Base-by-base conservation (phyloP, 2,329 filamentous ascomycete genomes). In the Fonsecaea pedrosoi region DNA sequence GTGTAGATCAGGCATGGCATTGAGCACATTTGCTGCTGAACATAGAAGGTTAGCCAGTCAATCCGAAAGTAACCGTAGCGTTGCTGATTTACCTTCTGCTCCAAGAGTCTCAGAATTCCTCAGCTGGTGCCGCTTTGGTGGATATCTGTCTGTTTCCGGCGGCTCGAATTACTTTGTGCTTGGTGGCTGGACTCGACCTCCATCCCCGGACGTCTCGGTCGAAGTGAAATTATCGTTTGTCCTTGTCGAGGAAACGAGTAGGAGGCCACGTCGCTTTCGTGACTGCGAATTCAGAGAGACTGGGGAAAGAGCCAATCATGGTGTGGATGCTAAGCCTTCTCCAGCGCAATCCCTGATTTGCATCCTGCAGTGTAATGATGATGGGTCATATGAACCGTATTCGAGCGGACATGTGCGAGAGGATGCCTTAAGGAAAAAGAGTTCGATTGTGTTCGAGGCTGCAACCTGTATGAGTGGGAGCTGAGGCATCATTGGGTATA, bases 321-420 rank as follows among this genome's bases (percentile, higher is more conserved):
- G 18, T 10, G 15, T 5, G 18, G 8, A 42, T 42, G 40, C 40
- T 42, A 50, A 50, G 45, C 45, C 45, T 50, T 25, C 18, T 50
- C 45, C 18, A 50, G 18, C 45, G 7, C 45, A 50, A 25, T 10
- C 45, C 45, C 18, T 50, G 45, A 50, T 25, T 13, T 50, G 45
- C 45, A 25, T 21, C 45, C 45, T 50, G 45, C 45, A 4, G 45
- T 25, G 45, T 50, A 50, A 25, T 25, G 45, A 25, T 50, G 45
- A 50, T 50, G 45, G 45, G 45, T 50, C 45, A 50, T 50, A 50
- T 50, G 45, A 9, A 25, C 45, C 18, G 9, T n/a, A 12, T 50
- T 50, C 21, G 21, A 50, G 45, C 45, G 45, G 45, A 50, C 18
- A 25, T 50, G 18, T 50, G 18, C 45, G 45, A 50, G n/a, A 21